phyloP scores from a whole-genome alignment of 2,329 filamentous ascomycete species.

The Sporothrix pseudoabietina region DNA sequence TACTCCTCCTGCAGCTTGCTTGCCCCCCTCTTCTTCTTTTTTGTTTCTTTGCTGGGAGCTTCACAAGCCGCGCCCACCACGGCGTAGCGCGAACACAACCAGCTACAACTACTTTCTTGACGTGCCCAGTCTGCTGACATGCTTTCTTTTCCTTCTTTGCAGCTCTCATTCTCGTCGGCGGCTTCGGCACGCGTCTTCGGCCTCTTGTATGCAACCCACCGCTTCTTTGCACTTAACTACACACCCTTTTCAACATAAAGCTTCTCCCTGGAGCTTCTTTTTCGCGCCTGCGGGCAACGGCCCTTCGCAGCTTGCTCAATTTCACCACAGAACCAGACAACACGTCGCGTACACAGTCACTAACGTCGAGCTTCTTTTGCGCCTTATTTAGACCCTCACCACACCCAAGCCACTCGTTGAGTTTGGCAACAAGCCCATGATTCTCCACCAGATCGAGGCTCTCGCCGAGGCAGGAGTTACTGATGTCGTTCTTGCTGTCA shows the following conservation, averaged over 20 bases:
- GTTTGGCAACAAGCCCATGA: slow-evolving; percentile 99
- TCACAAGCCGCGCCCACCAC: neutral
- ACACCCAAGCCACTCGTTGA: slow-evolving; percentile 97
- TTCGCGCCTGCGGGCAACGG: neutral
- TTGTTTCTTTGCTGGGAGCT: neutral
- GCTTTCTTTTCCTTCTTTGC: slow-evolving; percentile 63
- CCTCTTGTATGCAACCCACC: slow-evolving; percentile 72
- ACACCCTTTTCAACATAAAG: neutral
- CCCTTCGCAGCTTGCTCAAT: neutral
- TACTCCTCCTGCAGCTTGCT: slow-evolving; percentile 14
- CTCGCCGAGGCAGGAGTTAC: slow-evolving; percentile 92
- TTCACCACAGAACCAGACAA: neutral
- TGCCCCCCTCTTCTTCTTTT: neutral
- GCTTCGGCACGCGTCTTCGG: slow-evolving; percentile 96
- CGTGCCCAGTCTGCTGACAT: slow-evolving; percentile 30
- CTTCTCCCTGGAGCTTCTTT: slow-evolving; percentile 5
- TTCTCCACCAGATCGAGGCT: slow-evolving; percentile 95
- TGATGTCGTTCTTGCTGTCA: slow-evolving; percentile 96
- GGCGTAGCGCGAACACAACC: neutral
- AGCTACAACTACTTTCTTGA: neutral
- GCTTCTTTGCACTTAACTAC: neutral
- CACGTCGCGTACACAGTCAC: slow-evolving; percentile 14
- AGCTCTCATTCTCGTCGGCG: slow-evolving; percentile 99
- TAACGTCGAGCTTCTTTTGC: slow-evolving; percentile 20
- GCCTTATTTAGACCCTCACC: slow-evolving; percentile 73